Conservation (phyloP, 2,329 filamentous ascomycete species). For the Chalaropsis ovoidea region DNA sequence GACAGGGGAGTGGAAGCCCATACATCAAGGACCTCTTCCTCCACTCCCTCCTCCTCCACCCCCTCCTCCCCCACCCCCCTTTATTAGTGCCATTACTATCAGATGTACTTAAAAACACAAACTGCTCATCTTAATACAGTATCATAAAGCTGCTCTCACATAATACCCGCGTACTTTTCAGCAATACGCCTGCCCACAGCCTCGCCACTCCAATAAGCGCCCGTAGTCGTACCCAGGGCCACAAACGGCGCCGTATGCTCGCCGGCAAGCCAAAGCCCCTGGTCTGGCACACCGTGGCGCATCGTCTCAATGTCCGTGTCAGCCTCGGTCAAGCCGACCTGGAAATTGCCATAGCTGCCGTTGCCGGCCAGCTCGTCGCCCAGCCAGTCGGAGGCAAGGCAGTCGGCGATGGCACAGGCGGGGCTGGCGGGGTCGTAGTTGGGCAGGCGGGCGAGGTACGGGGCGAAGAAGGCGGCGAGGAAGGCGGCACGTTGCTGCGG, state of each 20-base stretch:
- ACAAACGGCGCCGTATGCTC: slow-evolving; percentile 89
- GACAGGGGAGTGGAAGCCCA: too few species aligned
- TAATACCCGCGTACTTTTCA: slow-evolving; percentile 38
- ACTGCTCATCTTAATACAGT: slow-evolving; percentile 9
- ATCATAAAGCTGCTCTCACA: neutral
- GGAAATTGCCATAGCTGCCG: slow-evolving; percentile 80
- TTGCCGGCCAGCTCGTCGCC: slow-evolving; percentile 68
- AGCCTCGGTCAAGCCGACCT: slow-evolving; percentile 58
- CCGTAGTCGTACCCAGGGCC: slow-evolving; percentile 76
- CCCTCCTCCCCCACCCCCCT: too few species aligned
- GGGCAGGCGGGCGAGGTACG: slow-evolving; percentile 68
- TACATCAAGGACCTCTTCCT: too few species aligned
- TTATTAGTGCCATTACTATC: too few species aligned
- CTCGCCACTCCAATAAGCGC: slow-evolving; percentile 88
- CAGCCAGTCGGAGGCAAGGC: slow-evolving; percentile 67
- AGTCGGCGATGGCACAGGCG: slow-evolving; percentile 51
- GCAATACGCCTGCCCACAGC: slow-evolving; percentile 57
- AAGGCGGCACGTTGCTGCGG: slow-evolving; percentile 32
- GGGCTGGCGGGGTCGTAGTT: slow-evolving; percentile 47
- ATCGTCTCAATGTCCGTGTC: slow-evolving; percentile 61
- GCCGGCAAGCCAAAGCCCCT: slow-evolving; percentile 74
- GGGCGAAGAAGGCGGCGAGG: slow-evolving; percentile 58
- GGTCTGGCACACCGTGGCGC: slow-evolving; percentile 51
- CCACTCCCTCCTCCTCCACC: too few species aligned
- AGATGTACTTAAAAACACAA: neutral